These are phyloP conservation scores for Lepraria neglecta DNA, from an alignment of 495 filamentous ascomycete genomes.

Conservation along the genomic window DNA sequence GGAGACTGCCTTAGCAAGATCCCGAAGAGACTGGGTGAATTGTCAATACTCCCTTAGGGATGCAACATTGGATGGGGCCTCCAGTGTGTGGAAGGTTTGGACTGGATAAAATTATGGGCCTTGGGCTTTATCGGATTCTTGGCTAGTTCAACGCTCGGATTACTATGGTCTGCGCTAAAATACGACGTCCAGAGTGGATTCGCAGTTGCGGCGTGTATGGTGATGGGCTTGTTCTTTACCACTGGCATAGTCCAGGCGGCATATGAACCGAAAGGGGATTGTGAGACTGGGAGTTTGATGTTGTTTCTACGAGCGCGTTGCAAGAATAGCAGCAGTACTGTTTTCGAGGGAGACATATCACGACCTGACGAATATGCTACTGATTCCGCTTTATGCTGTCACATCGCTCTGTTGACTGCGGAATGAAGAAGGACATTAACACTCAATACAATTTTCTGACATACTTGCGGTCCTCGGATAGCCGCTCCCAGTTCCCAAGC, in stretches of 20 bases:
- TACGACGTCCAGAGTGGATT: neutral
- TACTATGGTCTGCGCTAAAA: neutral
- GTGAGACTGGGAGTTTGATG: neutral
- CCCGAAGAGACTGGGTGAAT: neutral
- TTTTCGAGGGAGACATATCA: neutral
- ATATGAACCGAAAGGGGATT: neutral
- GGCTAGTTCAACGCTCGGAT: neutral
- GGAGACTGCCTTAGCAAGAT: neutral
- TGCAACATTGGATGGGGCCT: neutral
- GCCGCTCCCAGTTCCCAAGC: neutral
- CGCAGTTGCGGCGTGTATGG: slow-evolving; percentile 8
- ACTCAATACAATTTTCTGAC: too few species aligned
- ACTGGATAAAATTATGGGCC: neutral
- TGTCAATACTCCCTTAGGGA: neutral
- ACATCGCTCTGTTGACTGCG: too few species aligned
- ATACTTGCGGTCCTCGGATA: too few species aligned
- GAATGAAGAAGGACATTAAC: too few species aligned
- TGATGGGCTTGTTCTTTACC: slow-evolving; percentile 17
- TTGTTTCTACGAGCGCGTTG: too few species aligned
- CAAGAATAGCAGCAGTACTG: neutral
- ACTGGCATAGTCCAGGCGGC: slow-evolving; percentile 19
- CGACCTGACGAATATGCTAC: too few species aligned
- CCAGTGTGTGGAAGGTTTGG: neutral
- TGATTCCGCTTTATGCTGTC: too few species aligned
- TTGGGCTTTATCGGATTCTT: neutral